Evolutionary conservation across 2,329 filamentous ascomycete species (phyloP).

Genomic region (Talaromyces albobiverticillius): DNA sequence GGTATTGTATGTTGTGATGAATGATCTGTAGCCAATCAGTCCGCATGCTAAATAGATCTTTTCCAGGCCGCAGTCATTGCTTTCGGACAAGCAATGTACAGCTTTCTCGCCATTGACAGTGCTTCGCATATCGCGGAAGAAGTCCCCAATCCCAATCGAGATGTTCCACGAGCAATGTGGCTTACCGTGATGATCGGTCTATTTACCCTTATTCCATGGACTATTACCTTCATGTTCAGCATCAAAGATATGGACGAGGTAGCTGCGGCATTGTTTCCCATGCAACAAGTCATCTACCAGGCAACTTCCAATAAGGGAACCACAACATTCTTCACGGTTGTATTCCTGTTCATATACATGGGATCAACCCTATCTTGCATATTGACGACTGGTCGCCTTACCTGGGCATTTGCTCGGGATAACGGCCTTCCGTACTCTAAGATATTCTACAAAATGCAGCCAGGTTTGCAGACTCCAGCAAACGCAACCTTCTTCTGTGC

Average conservation of each 20-base stretch:
- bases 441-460: constrained; percentile 24
- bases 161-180: background rate
- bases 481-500: constrained; percentile 26
- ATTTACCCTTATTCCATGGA: constrained; percentile 21
- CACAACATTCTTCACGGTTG: background rate
- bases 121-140: constrained; percentile 20
- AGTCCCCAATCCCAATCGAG: background rate
- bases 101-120: constrained; percentile 17
- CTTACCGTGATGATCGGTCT: constrained; percentile 28
- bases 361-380: background rate
- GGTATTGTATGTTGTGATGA: background rate
- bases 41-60: too few relatives aligned
- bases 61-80: too few relatives aligned
- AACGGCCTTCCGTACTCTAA: constrained; percentile 23
- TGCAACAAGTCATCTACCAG: background rate
- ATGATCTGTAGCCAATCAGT: too few relatives aligned
- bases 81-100: constrained; percentile 17
- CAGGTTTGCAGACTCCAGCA: constrained; percentile 23
- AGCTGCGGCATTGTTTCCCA: background rate
- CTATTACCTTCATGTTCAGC: background rate
- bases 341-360: background rate
- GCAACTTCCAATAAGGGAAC: background rate
- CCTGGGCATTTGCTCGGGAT: constrained; percentile 33
- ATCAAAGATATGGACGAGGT: background rate
- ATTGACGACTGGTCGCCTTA: constrained; percentile 24